Evolutionary conservation across 2,329 filamentous ascomycete species (phyloP).

Genomic region (Scorias spongiosa): DNA sequence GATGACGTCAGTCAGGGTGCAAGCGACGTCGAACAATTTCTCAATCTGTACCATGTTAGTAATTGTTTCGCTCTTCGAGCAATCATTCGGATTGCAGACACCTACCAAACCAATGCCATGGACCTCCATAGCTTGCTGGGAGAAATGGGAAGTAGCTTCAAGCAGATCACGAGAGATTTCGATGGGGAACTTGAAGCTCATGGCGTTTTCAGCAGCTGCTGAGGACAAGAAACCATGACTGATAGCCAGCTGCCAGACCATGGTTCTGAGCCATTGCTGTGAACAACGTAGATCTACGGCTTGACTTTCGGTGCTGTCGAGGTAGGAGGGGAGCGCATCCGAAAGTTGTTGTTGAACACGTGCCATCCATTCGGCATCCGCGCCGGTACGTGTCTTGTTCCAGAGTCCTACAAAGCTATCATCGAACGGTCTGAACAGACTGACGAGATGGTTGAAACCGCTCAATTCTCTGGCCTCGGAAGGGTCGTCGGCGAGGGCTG

Average conservation of each 20-base stretch:
- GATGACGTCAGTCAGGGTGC: slow-evolving; percentile 58
- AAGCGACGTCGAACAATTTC: slow-evolving; percentile 65
- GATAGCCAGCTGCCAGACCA: slow-evolving; percentile 59
- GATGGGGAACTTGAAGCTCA: slow-evolving; percentile 47
- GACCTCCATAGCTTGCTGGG: slow-evolving; percentile 57
- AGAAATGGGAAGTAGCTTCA: slow-evolving; percentile 53
- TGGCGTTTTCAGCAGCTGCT: slow-evolving; percentile 40
- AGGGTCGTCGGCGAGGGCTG: slow-evolving; percentile 33
- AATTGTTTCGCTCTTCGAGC: not conserved
- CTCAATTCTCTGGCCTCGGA: slow-evolving; percentile 40
- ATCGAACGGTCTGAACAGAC: slow-evolving; percentile 47
- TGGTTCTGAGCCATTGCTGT: slow-evolving; percentile 54
- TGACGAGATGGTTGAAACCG: slow-evolving; percentile 46
- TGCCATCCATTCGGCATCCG: slow-evolving; percentile 31
- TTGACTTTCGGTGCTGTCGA: slow-evolving; percentile 48
- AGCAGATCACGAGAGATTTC: slow-evolving; percentile 46
- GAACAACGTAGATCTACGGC: slow-evolving; percentile 54
- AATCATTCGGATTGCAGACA: slow-evolving; percentile 5
- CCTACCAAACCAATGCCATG: slow-evolving; percentile 58
- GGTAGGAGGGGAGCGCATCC: slow-evolving; percentile 38
- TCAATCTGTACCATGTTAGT: slow-evolving; percentile 41
- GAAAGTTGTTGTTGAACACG: slow-evolving; percentile 36
- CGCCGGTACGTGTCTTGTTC: slow-evolving; percentile 41
- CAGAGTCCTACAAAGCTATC: slow-evolving; percentile 48
- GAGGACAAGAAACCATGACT: slow-evolving; percentile 49